Evolutionary conservation across 129 eudicot species (phyloP).

Genomic region (Chrysanthemum seticuspe): DNA sequence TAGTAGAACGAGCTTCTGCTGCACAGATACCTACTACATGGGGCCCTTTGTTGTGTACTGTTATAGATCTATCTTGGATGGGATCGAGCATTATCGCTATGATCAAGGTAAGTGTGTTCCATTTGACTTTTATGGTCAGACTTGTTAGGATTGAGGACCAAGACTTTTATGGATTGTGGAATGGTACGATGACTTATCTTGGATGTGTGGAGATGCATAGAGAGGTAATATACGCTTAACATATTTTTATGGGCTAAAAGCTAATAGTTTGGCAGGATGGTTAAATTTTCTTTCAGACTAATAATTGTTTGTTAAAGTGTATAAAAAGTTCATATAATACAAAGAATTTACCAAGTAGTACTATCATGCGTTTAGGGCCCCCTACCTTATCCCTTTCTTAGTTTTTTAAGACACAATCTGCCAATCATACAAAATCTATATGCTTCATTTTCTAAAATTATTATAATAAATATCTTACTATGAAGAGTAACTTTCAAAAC

Average conservation of each 20-base stretch:
- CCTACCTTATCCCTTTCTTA: not conserved
- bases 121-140: too few species aligned
- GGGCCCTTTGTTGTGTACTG: not conserved
- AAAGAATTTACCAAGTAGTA: not conserved
- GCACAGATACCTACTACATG: constrained; percentile 1
- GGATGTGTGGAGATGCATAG: too few species aligned
- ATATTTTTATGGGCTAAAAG: not conserved
- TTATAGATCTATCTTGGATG: not conserved
- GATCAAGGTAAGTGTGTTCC: not conserved
- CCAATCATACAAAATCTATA: not conserved
- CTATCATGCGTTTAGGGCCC: not conserved
- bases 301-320: not conserved
- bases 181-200: too few species aligned
- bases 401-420: not conserved
- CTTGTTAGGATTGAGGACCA: too few species aligned
- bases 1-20: not conserved
- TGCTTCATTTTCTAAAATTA: not conserved
- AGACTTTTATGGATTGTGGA: too few species aligned
- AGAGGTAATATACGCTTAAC: too few species aligned
- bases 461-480: not conserved
- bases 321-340: not conserved
- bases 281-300: not conserved
- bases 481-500: not conserved
- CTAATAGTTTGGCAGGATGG: not conserved
- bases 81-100: not conserved